Evolutionary conservation across 2,329 filamentous ascomycete genomes (phyloP).

Genomic region (Fusarium camptoceras): DNA sequence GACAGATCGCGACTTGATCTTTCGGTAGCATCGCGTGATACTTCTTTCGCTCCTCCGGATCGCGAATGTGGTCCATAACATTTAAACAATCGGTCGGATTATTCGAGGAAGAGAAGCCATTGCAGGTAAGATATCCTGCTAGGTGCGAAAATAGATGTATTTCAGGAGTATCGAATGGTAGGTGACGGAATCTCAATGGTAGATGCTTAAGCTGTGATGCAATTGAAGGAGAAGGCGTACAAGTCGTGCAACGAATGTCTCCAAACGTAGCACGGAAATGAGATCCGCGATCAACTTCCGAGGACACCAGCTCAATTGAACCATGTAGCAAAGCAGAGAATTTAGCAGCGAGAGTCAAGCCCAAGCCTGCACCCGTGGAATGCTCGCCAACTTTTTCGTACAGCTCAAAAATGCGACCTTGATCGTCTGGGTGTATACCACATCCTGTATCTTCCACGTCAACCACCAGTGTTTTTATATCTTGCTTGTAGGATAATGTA

Average conservation of each 20-base stretch:
- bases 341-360: conserved; percentile 56
- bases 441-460: conserved; percentile 58
- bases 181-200: conserved; percentile 15
- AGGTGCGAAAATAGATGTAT: conserved; percentile 11
- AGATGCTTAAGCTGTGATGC: neutral
- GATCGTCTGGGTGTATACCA: conserved; percentile 53
- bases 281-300: conserved; percentile 51
- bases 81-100: conserved; percentile 8
- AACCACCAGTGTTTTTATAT: conserved; percentile 50
- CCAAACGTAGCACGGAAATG: conserved; percentile 51
- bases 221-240: neutral
- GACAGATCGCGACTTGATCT: conserved; percentile 31
- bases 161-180: neutral
- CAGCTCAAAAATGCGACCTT: conserved; percentile 55
- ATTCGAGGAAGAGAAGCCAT: conserved; percentile 18
- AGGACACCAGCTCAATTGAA: conserved; percentile 52
- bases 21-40: conserved; percentile 1
- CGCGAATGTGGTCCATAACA: conserved; percentile 25
- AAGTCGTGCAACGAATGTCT: conserved; percentile 3
- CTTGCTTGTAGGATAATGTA: conserved; percentile 46
- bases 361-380: conserved; percentile 56
- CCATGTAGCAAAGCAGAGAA: conserved; percentile 56
- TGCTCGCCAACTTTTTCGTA: conserved; percentile 57
- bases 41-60: conserved; percentile 4
- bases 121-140: conserved; percentile 1